Evolutionary conservation across 164 flowering plant species (phyloP), one percentile per base, ranked within the genome.

Genomic region (Vitis rupestris): DNA sequence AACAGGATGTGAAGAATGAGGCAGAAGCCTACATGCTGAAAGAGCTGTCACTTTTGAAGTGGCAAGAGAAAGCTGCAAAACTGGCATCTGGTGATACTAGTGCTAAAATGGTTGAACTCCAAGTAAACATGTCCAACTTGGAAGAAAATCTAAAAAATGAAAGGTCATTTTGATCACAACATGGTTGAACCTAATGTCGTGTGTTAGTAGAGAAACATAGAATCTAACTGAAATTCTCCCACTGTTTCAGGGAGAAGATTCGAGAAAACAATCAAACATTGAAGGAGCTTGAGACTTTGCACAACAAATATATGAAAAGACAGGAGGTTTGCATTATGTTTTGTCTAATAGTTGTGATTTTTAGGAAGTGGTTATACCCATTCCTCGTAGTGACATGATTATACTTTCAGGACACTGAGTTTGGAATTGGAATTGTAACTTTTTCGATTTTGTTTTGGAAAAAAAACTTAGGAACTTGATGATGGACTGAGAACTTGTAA

Each of bases 11-110:
- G 15, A 93, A 93, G 78, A 90, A 93, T 80, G 97, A 93, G 80
- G 99, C 99, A 44, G 99, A 95, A 78, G 83, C 85, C 4, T 95
- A 84, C 82, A 93, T 95, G 95, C 82, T 93, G 76, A 95, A 86
- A 79, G 99, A 95, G 75, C 75, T 93, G 70, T 79, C 91, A 15
- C 85, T 84, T 48, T 78, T 95, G 74, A 91, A 95, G 83, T 95
- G 97, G 97, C 89, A 86, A 86, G 99, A 90, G 75, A 89, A 87
- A 80, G 97, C 97, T 53, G 82, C 98, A 27, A 84, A 82, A 48
- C 69, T 93, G 81, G 97, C 97, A 48, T 77, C 75, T 77, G 93
- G 91, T 52, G 93, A 88, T 72, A 92, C 84, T 51, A 59, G 60
- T 63, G 68, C 74, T 52, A 82, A 78, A 74, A 82, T 85, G 65